These are phyloP conservation scores for Russula lepida DNA, from an alignment of 768 basidiomycete genomes.

Conservation along the genomic window DNA sequence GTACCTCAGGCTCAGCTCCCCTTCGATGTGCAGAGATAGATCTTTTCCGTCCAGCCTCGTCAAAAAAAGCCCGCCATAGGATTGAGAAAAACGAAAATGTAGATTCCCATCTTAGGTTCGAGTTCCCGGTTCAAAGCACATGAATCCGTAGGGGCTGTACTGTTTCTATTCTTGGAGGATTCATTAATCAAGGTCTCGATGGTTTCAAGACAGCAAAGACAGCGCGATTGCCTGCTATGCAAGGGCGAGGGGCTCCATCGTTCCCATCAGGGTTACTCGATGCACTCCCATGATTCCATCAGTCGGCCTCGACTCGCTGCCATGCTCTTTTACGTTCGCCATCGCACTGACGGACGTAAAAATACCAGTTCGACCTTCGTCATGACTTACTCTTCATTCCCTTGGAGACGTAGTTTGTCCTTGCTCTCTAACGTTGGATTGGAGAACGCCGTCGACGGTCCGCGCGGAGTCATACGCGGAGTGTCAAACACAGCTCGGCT, in stretches of 20 bases:
- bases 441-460: background rate
- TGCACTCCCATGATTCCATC: conserved; percentile 6
- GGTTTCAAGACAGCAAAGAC: background rate
- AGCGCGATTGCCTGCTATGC: background rate
- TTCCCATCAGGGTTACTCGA: background rate
- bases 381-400: conserved; percentile 1
- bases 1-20: background rate
- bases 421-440: background rate
- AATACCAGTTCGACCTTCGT: background rate
- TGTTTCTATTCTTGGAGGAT: background rate
- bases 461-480: background rate
- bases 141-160: background rate
- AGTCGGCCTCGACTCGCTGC: background rate
- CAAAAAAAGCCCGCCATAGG: background rate
- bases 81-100: background rate
- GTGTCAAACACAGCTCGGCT: background rate
- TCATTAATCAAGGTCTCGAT: background rate
- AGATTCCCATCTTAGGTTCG: background rate
- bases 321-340: conserved; percentile 26
- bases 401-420: background rate
- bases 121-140: background rate
- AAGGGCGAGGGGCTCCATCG: background rate
- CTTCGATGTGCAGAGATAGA: background rate
- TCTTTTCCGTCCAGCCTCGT: background rate
- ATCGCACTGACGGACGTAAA: conserved; percentile 8